Evolutionary conservation across 148 eudicot species (phyloP), one percentile per base, ranked within the genome.

Genomic region (Persicaria maculosa): DNA sequence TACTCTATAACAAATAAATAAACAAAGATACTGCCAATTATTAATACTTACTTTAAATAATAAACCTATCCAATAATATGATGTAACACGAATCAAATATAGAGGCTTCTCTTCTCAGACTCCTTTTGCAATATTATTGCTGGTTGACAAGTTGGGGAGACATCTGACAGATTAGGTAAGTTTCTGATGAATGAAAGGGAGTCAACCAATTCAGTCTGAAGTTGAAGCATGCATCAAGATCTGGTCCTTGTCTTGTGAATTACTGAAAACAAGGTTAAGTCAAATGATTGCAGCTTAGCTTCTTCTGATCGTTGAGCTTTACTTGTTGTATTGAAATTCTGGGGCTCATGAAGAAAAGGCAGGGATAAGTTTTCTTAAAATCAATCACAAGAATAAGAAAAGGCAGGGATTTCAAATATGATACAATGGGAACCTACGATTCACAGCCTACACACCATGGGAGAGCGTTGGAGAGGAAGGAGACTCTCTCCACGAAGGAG

Each of bases 181-280:
- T 86, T 90, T 80, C 85, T 84, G 45, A 92, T 86, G 72, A 89
- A 95, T 15, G 90, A 84, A 58, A 90, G 91, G 0, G 97, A 91
- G 83, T 95, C 97, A 76, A 92, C 84, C 80, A 81, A 82, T 22
- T 88, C 94, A 59, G 84, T 70, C 71, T 86, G 89, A 71, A 83
- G 50, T 92, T 88, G 44, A 80, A 73, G 73, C 73, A 85, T 58
- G 83, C 75, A 68, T 76, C 83, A 59, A 71, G 55, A 82, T 88
- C 87, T 80, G 83, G 74, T 68, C 87, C 93, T 80, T 90, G 86
- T 74, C 82, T 92, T 97, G 79, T 89, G 94, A 31, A 92, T 90
- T 75, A 97, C 90, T 59, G 80, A 76, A 77, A 87, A 86, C 74
- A 95, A 89, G 82, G 91, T 92, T 72, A 92, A 85, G 75, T 83